A percentile compares a stretch with the other conserved stretches of the same genome.
phyloP scores from a whole-genome alignment of 2,329 filamentous ascomycete species.

The Hymenotorrendiella dingleyae region DNA sequence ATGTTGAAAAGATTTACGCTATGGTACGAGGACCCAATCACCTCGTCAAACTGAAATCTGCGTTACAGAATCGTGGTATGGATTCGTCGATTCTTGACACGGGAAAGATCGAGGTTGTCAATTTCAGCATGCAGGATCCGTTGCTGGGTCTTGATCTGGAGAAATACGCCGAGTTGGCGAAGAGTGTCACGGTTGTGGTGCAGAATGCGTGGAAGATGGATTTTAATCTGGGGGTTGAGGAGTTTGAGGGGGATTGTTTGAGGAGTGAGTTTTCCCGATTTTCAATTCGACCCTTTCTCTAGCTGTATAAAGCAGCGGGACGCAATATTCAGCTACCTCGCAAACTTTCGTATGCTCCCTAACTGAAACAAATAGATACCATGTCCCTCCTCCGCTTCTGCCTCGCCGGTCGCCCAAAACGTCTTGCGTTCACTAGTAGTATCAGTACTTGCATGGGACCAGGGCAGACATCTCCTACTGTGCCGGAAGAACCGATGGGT shows the following conservation, averaged over 20 bases:
- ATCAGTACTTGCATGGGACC: conserved; percentile 25
- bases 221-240: conserved; percentile 26
- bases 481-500: conserved; percentile 21
- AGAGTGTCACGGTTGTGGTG: conserved; percentile 23
- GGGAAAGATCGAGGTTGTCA: conserved; percentile 22
- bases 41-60: conserved; percentile 10
- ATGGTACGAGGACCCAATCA: conserved; percentile 22
- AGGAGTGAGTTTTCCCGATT: conserved; percentile 14
- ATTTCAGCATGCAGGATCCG: conserved; percentile 27
- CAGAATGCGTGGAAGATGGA: conserved; percentile 31
- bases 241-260: conserved; percentile 30
- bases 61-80: conserved; percentile 15
- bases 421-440: conserved; percentile 25
- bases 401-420: conserved; percentile 21
- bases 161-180: conserved; percentile 20
- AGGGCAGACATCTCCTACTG: conserved; percentile 5
- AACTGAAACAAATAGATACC: conserved; percentile 16
- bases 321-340: too few species aligned
- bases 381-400: conserved; percentile 28
- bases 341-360: background rate
- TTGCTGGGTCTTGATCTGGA: conserved; percentile 24
- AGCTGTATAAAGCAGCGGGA: conserved; percentile 11
- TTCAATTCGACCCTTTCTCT: background rate
- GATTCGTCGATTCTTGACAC: conserved; percentile 17
- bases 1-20: conserved; percentile 22